Evolutionary conservation across 495 filamentous ascomycete genomes (phyloP).

Genomic region (Podospora didyma): DNA sequence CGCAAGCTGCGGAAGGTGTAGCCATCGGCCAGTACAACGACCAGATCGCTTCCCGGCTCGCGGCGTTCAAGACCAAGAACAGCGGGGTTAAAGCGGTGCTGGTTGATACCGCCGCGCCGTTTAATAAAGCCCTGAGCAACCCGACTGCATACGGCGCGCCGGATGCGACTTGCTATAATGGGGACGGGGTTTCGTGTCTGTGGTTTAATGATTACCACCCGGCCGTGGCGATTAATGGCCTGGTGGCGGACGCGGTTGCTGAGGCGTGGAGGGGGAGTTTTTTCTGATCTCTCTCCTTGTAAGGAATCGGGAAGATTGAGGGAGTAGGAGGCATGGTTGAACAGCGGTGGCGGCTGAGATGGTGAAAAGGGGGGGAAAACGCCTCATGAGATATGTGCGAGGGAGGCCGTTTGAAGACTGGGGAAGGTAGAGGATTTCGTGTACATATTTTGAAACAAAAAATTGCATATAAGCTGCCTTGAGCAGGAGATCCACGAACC

Average conservation of each 20-base stretch:
- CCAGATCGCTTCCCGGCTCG: conserved; percentile 17
- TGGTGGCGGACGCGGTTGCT: conserved; percentile 39
- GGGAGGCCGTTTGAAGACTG: too few relatives aligned
- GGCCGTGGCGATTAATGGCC: conserved; percentile 33
- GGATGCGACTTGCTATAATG: conserved; percentile 41
- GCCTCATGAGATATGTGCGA: too few relatives aligned
- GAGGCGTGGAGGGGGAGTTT: conserved; percentile 30
- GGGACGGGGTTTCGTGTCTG: conserved; percentile 38
- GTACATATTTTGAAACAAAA: too few relatives aligned
- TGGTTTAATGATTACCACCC: conserved; percentile 48
- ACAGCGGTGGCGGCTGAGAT: too few relatives aligned
- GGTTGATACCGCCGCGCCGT: conserved; percentile 37
- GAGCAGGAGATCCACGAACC: too few relatives aligned
- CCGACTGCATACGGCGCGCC: conserved; percentile 39
- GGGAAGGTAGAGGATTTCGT: too few relatives aligned
- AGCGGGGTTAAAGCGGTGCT: conserved; percentile 25
- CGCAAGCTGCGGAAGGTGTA: conserved; percentile 23
- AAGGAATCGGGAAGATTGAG: too few relatives aligned
- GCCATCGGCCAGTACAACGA: conserved; percentile 40
- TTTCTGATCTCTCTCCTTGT: too few relatives aligned
- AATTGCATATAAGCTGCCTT: too few relatives aligned
- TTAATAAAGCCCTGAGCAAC: conserved; percentile 38
- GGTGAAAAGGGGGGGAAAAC: too few relatives aligned
- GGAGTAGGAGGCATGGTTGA: too few relatives aligned
- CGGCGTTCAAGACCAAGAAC: conserved; percentile 27